Base-by-base conservation (phyloP, 2,329 filamentous ascomycete species). In the Pseudogymnoascus sp. region DNA sequence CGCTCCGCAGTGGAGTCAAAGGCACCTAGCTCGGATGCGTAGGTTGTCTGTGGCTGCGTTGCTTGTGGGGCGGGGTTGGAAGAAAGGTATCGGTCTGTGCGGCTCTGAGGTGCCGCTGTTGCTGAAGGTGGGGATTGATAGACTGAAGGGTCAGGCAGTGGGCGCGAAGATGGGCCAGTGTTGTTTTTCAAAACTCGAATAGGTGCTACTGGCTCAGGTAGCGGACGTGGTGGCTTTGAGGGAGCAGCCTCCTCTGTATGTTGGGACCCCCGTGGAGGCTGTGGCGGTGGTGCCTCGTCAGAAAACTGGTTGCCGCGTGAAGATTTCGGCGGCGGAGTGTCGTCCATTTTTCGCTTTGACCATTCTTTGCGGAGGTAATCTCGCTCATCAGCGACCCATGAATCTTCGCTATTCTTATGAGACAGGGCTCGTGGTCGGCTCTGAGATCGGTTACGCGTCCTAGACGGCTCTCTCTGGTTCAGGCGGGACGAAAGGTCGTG, bases 361-460 rank as follows among this genome's bases (percentile, higher is more conserved):
- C 70, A 72, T 66, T 82, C 77, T 64, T 79, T 75, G 37, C 79
- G 78, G 4, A 82, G 75, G 63, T 79, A 80, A 11, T 82, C 80
- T 56, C 81, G 76, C 69, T 84, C 81, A 63, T 83, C 80, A 63
- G 70, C 47, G 75, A 78, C 10, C 77, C 77, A 81, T 75, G 80
- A 62, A 76, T 82, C 56, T 72, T 80, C 66, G 74, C 66, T 70
- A 42, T 69, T 66, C 35, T 70, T 71, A 8, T 66, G 68, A 37
- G 70, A 65, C 59, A 66, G 65, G 44, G 67, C 63, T 42, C 67
- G 66, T 53, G 71, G 70, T n/a, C 69, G 67, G 63, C 69, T 70
- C 18, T 68, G 67, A 28, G 69, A 70, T 60, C 66, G 65, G 16
- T 66, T 60, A 11, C 69, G 67, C 28, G 66, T 23, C 47, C 70